A percentile compares a stretch with the other conserved stretches of the same genome.
Conservation (phyloP, 306 rosid species). For the Pueraria montana region DNA sequence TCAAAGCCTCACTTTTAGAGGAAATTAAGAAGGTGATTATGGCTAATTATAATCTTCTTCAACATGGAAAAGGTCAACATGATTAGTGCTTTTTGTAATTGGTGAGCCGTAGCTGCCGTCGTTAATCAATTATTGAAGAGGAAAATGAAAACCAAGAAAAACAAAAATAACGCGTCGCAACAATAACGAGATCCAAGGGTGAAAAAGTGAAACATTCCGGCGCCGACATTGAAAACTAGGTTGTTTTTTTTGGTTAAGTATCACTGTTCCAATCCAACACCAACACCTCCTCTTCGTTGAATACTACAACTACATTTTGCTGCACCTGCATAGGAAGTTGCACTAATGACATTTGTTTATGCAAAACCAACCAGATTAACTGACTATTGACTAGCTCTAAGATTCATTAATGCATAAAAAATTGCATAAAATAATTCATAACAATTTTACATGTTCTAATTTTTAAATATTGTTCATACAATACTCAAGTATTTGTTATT, state of each 20-base stretch:
- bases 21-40: constrained; percentile 34
- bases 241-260: constrained; percentile 10
- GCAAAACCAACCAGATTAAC: constrained; percentile 44
- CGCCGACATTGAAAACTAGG: constrained; percentile 56
- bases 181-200: constrained; percentile 25
- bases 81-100: constrained; percentile 13
- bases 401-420: background rate
- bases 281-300: constrained; percentile 22
- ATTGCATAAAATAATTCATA: background rate
- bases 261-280: constrained; percentile 29
- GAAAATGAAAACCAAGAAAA: background rate
- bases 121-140: constrained; percentile 25
- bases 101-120: constrained; percentile 50
- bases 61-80: constrained; percentile 41
- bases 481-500: background rate
- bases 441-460: background rate
- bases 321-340: constrained; percentile 38
- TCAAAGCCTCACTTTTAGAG: constrained; percentile 44
- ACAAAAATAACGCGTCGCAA: constrained; percentile 20
- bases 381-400: constrained; percentile 1
- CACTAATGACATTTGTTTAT: constrained; percentile 20
- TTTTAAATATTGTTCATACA: background rate
- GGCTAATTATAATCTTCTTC: constrained; percentile 24
- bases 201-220: constrained; percentile 59
- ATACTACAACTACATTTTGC: background rate